phyloP scores from a whole-genome alignment of 768 basidiomycete genomes.

The Cubamyces lactineus region DNA sequence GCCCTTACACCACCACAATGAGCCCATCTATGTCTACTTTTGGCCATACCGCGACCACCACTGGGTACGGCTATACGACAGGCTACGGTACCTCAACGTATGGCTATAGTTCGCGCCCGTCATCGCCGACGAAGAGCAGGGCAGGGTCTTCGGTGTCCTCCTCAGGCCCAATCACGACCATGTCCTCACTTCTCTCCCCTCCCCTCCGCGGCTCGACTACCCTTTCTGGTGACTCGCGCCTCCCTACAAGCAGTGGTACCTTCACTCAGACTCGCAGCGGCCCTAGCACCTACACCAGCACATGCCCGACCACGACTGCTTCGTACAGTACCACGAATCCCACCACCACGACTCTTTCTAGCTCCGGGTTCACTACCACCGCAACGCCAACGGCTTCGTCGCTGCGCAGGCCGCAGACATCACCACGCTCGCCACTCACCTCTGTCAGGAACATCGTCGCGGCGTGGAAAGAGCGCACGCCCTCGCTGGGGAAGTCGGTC shows the following conservation, averaged over 20 bases:
- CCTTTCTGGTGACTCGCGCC: slow-evolving; percentile 28
- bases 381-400: slow-evolving; percentile 49
- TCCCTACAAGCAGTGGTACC: slow-evolving; percentile 38
- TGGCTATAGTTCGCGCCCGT: slow-evolving; percentile 45
- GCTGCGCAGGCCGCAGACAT: slow-evolving; percentile 61
- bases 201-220: slow-evolving; percentile 43
- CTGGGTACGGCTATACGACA: slow-evolving; percentile 41
- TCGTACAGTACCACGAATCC: slow-evolving; percentile 41
- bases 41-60: slow-evolving; percentile 33
- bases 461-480: slow-evolving; percentile 80
- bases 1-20: slow-evolving; percentile 38
- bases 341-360: slow-evolving; percentile 46
- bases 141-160: slow-evolving; percentile 31
- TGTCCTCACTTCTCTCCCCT: slow-evolving; percentile 54
- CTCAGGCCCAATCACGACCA: slow-evolving; percentile 28
- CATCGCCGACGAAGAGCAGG: slow-evolving; percentile 52
- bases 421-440: slow-evolving; percentile 70
- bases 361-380: slow-evolving; percentile 23
- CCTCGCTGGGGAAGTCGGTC: slow-evolving; percentile 37
- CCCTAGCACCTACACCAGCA: slow-evolving; percentile 30
- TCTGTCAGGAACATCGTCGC: slow-evolving; percentile 78
- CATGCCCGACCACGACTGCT: slow-evolving; percentile 32
- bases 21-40: slow-evolving; percentile 47
- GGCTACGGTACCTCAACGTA: slow-evolving; percentile 40
- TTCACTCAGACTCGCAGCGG: slow-evolving; percentile 42